Evolutionary conservation across 768 basidiomycete genomes (phyloP).

Genomic region (Tulasnella sp.): DNA sequence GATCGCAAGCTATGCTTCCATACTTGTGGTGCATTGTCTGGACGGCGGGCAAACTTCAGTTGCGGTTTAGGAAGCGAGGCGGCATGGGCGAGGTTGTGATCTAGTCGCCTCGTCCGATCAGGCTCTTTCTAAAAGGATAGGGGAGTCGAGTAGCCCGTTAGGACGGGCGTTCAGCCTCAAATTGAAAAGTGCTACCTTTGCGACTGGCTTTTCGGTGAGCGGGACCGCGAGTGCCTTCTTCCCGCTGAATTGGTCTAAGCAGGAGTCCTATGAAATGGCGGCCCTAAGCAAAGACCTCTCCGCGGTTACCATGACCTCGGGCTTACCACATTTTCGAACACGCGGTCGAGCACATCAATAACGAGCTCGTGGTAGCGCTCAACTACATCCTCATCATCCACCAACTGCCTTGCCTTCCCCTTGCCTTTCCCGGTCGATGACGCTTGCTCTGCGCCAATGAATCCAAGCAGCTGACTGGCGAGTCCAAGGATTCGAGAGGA

Average conservation of each 20-base stretch:
- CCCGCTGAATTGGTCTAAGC: slow-evolving; percentile 74
- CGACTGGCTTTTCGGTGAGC: slow-evolving; percentile 32
- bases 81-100: slow-evolving; percentile 59
- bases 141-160: neutral
- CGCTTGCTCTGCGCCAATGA: slow-evolving; percentile 34
- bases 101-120: neutral
- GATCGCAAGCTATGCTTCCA: slow-evolving; percentile 69
- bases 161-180: neutral
- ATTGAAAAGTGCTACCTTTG: slow-evolving; percentile 25
- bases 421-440: slow-evolving; percentile 36
- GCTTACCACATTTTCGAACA: slow-evolving; percentile 78
- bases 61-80: slow-evolving; percentile 80
- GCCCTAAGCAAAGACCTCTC: neutral
- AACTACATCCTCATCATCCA: slow-evolving; percentile 72
- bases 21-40: slow-evolving; percentile 54
- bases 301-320: neutral
- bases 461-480: slow-evolving; percentile 62
- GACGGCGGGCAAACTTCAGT: slow-evolving; percentile 56
- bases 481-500: slow-evolving; percentile 63
- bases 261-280: slow-evolving; percentile 62
- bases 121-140: neutral
- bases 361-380: slow-evolving; percentile 76
- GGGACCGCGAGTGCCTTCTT: slow-evolving; percentile 52
- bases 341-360: slow-evolving; percentile 78
- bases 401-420: slow-evolving; percentile 57